Conservation (phyloP, 1,284 basidiomycete species). For the Phlebopus sp. region DNA sequence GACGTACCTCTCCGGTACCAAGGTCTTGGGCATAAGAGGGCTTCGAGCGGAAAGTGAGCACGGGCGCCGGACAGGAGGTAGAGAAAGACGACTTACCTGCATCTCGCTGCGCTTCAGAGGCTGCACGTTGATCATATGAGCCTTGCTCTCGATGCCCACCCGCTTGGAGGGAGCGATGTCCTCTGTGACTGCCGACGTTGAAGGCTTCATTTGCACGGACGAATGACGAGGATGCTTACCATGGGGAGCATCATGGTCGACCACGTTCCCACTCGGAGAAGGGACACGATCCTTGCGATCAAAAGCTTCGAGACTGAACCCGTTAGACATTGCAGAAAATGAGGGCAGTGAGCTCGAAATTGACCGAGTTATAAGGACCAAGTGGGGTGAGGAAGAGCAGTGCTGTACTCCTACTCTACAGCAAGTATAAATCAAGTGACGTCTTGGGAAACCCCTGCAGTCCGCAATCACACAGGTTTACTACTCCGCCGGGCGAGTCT, state of each 20-base stretch:
- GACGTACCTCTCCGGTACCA: slow-evolving; percentile 56
- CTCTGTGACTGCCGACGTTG: slow-evolving; percentile 51
- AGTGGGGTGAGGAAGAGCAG: not conserved
- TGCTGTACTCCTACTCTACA: not conserved
- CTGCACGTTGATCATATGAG: slow-evolving; percentile 67
- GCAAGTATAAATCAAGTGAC: not conserved
- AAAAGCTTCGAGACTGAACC: slow-evolving; percentile 30
- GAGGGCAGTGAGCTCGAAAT: not conserved
- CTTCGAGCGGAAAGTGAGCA: slow-evolving; percentile 36
- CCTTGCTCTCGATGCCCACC: slow-evolving; percentile 30
- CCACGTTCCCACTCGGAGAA: slow-evolving; percentile 60
- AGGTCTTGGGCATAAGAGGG: slow-evolving; percentile 89
- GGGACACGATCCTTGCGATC: slow-evolving; percentile 52
- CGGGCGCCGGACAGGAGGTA: not conserved
- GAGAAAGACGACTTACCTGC: slow-evolving; percentile 53
- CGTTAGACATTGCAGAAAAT: slow-evolving; percentile 25
- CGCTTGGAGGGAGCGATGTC: slow-evolving; percentile 36
- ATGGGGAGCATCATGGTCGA: slow-evolving; percentile 69
- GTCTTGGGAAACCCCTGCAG: not conserved
- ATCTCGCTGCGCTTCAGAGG: slow-evolving; percentile 81
- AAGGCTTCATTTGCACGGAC: slow-evolving; percentile 6
- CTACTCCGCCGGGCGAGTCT: too few relatives aligned
- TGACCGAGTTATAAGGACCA: slow-evolving; percentile 18
- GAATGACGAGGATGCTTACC: slow-evolving; percentile 42
- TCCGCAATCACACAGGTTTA: too few relatives aligned